Percentiles rank a stretch among this genome's conserved stretches.
These are phyloP conservation scores for Amaranthus palmeri DNA, from an alignment of 148 eudicot genomes.

Conservation along the genomic window DNA sequence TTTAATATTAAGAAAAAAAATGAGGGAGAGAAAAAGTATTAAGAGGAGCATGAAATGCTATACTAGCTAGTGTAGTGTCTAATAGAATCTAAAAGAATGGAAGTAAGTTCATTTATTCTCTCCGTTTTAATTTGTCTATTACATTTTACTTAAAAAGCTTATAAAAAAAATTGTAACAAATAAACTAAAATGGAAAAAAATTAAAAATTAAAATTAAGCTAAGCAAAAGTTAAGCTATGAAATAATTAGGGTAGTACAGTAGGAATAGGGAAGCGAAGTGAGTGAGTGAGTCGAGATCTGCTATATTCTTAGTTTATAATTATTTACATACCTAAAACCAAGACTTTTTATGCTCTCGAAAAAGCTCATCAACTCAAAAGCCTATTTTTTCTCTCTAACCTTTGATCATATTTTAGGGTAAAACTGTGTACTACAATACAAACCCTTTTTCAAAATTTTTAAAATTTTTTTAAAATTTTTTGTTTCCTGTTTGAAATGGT, in stretches of 20 bases:
- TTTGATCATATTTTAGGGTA: background rate
- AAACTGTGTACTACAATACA: background rate
- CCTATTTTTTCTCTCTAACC: constrained; percentile 11
- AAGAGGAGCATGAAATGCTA: constrained; percentile 18
- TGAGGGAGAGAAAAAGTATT: background rate
- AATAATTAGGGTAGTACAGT: background rate
- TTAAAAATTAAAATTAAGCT: background rate
- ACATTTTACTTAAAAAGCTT: background rate
- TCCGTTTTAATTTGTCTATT: background rate
- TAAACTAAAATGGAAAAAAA: background rate
- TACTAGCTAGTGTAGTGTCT: background rate
- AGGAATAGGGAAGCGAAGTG: background rate
- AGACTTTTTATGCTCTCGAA: constrained; percentile 21
- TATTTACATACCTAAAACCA: constrained; percentile 8
- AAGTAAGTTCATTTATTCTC: background rate
- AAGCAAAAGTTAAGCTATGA: too few relatives aligned
- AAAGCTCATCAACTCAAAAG: constrained; percentile 13
- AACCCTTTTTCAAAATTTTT: background rate
- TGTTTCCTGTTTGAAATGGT: background rate
- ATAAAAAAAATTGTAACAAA: background rate
- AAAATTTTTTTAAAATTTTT: background rate
- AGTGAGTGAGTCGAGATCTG: constrained; percentile 15
- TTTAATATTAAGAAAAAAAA: too few relatives aligned
- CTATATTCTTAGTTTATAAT: background rate
- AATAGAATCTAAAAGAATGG: background rate